Evolutionary conservation across 768 basidiomycete species (phyloP).

Genomic region (Hortiboletus campestris): DNA sequence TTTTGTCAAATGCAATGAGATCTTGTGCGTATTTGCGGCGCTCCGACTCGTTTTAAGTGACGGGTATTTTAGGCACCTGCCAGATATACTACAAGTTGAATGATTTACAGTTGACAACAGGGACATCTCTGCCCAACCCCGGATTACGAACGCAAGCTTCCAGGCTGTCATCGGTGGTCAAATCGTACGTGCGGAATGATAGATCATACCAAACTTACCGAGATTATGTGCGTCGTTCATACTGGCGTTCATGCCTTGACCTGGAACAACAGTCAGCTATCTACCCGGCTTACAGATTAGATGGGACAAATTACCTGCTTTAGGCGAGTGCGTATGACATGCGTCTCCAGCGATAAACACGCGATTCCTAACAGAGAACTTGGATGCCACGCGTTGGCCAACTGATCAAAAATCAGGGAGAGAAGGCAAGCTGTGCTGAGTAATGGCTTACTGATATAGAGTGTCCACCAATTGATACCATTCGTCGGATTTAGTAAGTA

Average conservation of each 20-base stretch:
- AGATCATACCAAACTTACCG: slow-evolving; percentile 22
- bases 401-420: slow-evolving; percentile 32
- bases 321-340: slow-evolving; percentile 46
- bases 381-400: slow-evolving; percentile 54
- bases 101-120: slow-evolving; percentile 45
- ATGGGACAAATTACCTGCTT: slow-evolving; percentile 37
- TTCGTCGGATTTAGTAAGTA: slow-evolving; percentile 34
- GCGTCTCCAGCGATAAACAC: slow-evolving; percentile 54
- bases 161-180: slow-evolving; percentile 34
- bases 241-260: slow-evolving; percentile 54
- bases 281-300: not conserved
- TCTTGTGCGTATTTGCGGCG: slow-evolving; percentile 53
- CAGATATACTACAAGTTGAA: not conserved
- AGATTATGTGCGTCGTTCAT: slow-evolving; percentile 57
- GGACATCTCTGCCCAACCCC: slow-evolving; percentile 44
- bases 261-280: slow-evolving; percentile 29
- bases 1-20: slow-evolving; percentile 52
- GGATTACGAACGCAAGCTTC: slow-evolving; percentile 52
- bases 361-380: slow-evolving; percentile 46
- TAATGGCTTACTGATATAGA: slow-evolving; percentile 42
- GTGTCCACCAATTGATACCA: slow-evolving; percentile 48
- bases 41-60: slow-evolving; percentile 49
- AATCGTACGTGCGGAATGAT: not conserved
- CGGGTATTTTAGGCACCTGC: too few relatives aligned
- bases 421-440: not conserved